Conservation (phyloP, 192 early-diverging fungal species). For the Polychytrium aggregatum region DNA sequence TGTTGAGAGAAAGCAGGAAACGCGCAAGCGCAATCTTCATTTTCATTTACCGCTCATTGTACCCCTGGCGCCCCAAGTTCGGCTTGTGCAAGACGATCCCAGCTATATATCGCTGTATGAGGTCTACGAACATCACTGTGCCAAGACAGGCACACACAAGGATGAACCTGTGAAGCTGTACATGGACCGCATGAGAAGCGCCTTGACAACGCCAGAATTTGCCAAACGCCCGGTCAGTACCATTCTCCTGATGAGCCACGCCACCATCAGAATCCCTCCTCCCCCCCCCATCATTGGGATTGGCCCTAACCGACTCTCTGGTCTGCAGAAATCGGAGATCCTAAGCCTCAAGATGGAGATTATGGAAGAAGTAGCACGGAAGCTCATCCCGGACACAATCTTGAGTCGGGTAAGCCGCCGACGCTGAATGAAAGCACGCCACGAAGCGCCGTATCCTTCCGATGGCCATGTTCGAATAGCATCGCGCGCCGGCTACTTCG, state of each 20-base stretch:
- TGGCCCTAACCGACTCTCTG: no score
- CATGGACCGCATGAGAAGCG: conserved; percentile 59
- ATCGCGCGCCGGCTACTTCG: not conserved
- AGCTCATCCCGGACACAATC: conserved; percentile 76
- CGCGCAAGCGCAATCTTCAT: conserved; percentile 61
- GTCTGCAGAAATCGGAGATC: conserved; percentile 41
- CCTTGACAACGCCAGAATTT: conserved; percentile 30
- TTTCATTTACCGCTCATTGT: conserved; percentile 88
- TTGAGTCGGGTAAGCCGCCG: conserved; percentile 65
- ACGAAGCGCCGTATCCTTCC: not conserved
- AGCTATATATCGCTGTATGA: conserved; percentile 83
- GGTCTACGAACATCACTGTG: conserved; percentile 85
- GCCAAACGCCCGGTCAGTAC: conserved; percentile 40
- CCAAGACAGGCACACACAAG: conserved; percentile 57
- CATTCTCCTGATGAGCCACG: no score
- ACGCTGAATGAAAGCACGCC: no score
- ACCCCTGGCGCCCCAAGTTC: conserved; percentile 81
- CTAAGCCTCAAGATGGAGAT: conserved; percentile 74
- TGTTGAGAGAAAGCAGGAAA: conserved; percentile 72
- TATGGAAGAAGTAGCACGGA: conserved; percentile 72
- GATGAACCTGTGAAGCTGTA: conserved; percentile 81
- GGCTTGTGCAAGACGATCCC: conserved; percentile 87
- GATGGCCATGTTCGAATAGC: conserved; percentile 1
- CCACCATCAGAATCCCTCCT: no score
- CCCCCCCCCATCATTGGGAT: no score